phyloP scores from a whole-genome alignment of 805 yeast species.

The Komagataella mondaviorum region DNA sequence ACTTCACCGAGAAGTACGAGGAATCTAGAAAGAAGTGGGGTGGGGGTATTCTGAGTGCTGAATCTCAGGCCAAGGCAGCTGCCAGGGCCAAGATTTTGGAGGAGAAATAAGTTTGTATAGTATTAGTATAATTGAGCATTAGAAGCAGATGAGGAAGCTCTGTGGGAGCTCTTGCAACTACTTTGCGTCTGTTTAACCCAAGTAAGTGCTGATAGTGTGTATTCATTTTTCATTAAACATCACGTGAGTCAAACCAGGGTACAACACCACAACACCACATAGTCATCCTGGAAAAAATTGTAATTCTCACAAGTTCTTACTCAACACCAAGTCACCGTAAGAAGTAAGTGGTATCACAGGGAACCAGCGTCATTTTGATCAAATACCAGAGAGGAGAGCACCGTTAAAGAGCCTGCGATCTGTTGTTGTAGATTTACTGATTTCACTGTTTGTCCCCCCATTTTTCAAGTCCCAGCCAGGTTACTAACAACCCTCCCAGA shows the following conservation, averaged over 20 bases:
- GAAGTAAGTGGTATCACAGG: background rate
- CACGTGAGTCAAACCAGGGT: background rate
- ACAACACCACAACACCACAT: background rate
- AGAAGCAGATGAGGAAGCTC: background rate
- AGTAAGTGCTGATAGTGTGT: too few species aligned
- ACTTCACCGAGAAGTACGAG: slow-evolving; percentile 89
- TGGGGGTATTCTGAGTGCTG: slow-evolving; percentile 97
- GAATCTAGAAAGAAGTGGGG: slow-evolving; percentile 99
- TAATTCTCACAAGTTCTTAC: background rate
- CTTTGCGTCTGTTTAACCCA: too few species aligned
- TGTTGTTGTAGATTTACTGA: background rate
- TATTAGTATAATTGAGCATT: background rate
- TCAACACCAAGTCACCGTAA: background rate
- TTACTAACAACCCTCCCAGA: slow-evolving; percentile 23
- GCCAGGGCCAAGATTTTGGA: slow-evolving; percentile 47
- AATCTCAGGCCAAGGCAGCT: slow-evolving; percentile 76
- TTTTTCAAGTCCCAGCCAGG: background rate
- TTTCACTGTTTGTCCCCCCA: background rate
- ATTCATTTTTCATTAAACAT: background rate
- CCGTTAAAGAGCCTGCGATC: background rate
- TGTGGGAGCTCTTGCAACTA: background rate
- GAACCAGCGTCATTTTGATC: background rate
- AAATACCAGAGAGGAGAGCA: background rate
- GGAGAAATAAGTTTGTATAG: background rate
- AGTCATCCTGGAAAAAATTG: background rate